A percentile compares a stretch with the other conserved stretches of the same genome.
Conservation (phyloP, 2,329 filamentous ascomycete genomes). For the Clarireedia hainanense region DNA sequence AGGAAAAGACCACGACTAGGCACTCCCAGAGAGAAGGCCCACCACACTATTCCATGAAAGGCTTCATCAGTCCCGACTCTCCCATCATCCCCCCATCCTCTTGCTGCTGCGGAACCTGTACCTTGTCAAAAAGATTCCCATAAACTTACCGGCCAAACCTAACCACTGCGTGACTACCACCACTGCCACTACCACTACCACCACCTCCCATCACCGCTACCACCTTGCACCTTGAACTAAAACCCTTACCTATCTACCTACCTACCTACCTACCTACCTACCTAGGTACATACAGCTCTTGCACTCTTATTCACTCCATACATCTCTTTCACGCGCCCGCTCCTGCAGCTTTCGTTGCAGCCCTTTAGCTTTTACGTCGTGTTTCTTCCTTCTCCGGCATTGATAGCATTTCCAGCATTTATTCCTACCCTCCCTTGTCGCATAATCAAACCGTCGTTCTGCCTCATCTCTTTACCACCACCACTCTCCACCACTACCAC, state of each 20-base stretch:
- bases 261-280: conserved; percentile 1
- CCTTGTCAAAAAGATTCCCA: conserved; percentile 1
- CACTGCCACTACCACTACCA: background rate
- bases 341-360: conserved; percentile 7
- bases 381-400: conserved; percentile 5
- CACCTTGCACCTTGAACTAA: background rate
- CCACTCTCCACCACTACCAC: background rate
- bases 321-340: background rate
- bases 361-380: conserved; percentile 1
- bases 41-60: background rate
- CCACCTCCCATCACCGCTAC: background rate
- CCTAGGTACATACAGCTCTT: conserved; percentile 9
- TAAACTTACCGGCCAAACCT: background rate
- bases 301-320: background rate
- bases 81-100: conserved; percentile 1
- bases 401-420: conserved; percentile 10
- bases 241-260: background rate
- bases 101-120: conserved; percentile 6
- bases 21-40: background rate
- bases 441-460: conserved; percentile 5
- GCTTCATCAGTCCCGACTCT: conserved; percentile 1
- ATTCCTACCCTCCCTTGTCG: conserved; percentile 6
- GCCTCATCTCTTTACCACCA: conserved; percentile 3
- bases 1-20: background rate
- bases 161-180: background rate